These are phyloP conservation scores for Trichosporon asahii DNA, from an alignment of 1,284 basidiomycete species.

Conservation along the genomic window DNA sequence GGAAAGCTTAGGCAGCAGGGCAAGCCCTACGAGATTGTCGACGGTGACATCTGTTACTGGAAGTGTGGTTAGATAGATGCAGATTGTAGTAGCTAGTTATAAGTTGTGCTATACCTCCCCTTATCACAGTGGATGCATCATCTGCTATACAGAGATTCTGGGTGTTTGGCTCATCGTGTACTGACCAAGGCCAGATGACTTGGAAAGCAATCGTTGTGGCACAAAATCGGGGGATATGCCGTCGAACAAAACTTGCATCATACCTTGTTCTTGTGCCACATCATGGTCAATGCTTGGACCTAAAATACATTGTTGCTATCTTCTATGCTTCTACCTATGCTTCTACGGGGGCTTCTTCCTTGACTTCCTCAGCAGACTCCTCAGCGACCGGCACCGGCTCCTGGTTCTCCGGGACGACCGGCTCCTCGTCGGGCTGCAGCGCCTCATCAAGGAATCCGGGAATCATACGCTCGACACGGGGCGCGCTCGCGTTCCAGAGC, in stretches of 20 bases:
- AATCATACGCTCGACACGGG: conserved; percentile 79
- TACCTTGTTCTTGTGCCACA: no score
- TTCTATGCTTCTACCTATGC: conserved; percentile 7
- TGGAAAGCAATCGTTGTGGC: no score
- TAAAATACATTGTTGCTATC: not conserved
- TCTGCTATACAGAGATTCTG: not conserved
- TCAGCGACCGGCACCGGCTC: not conserved
- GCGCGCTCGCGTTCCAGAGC: conserved; percentile 77
- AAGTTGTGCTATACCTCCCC: conserved; percentile 7
- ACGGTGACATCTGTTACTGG: conserved; percentile 54
- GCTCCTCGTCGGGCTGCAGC: conserved; percentile 5
- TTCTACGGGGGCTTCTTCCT: not conserved
- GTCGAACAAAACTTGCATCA: no score
- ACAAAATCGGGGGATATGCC: no score
- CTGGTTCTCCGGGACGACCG: not conserved
- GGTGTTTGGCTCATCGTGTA: no score
- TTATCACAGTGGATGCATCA: conserved; percentile 3
- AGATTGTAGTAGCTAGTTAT: conserved; percentile 11
- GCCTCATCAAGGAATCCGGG: conserved; percentile 75
- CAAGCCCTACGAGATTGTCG: conserved; percentile 66
- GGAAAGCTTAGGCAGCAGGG: conserved; percentile 96
- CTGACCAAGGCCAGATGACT: no score
- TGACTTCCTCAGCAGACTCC: not conserved
- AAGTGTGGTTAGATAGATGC: conserved; percentile 33
- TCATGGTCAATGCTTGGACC: not conserved